Evolutionary conservation across 208 protist genomes (phyloP), one percentile per base, ranked within the genome.

Genomic region (Tritrichomonas musculus): DNA sequence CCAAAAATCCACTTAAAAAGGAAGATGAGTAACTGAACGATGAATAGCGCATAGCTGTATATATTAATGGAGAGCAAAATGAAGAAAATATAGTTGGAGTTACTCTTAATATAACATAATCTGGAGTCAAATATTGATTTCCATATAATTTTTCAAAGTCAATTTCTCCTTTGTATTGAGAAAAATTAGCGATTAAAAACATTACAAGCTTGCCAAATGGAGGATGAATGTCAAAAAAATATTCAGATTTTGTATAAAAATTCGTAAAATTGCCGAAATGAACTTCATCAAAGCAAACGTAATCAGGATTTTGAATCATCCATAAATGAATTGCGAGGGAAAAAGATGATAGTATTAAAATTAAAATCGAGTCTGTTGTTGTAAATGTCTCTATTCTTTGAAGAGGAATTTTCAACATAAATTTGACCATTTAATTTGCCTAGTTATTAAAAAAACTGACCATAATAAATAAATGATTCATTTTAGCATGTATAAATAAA

Each of bases 201-300:
- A 82, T 82, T 20, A 82, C 8, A 13, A 82, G 13, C 53, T 82
- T 82, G 1, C 41, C 73, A 53, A 53, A 17, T 13, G 73, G 73
- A 25, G 73, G 73, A 82, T 82, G 73, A n/a, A 82, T 82, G 53
- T 82, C 73, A 47, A 82, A 82, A 53, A 82, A 82, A 47, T 50
- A 82, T 30, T 82, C 73, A 5, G 33, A 50, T 20, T 47, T 47
- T 30, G 73, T 82, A 53, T 82, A 82, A 9, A 13, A 82, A 47
- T 82, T 82, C 2, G 41, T 82, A 27, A 82, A 82, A 82, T 82
- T 82, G 49, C 73, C 73, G 33, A 82, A 82, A 82, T 82, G 73
- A 53, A 82, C 41, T 82, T 82, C 73, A 53, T 82, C 73, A 30
- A 82, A 82, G 53, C 49, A 14, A 50, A 82, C 73, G 53, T 20